These are phyloP conservation scores for Chenopodium berlandieri DNA, from an alignment of 148 eudicot genomes.

Conservation along the genomic window DNA sequence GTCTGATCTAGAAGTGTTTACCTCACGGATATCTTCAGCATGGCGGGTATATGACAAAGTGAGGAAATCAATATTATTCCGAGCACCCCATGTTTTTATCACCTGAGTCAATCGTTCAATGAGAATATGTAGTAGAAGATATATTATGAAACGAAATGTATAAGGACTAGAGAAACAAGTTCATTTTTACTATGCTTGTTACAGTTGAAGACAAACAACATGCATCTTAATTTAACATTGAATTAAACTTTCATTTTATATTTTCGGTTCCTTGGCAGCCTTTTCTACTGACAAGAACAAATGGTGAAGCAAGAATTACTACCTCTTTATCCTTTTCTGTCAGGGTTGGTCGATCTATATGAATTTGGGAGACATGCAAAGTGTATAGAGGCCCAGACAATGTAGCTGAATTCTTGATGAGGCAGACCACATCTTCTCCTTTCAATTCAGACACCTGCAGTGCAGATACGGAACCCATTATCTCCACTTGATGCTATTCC, in stretches of 20 bases:
- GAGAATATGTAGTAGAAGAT: background rate
- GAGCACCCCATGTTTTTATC: constrained; percentile 81
- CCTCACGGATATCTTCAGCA: constrained; percentile 92
- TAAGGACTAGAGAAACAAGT: background rate
- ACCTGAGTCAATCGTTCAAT: constrained; percentile 40
- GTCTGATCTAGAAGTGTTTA: constrained; percentile 29
- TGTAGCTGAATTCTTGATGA: constrained; percentile 77
- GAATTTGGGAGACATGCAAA: constrained; percentile 81
- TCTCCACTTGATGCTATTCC: background rate
- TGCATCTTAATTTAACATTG: background rate
- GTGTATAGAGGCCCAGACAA: constrained; percentile 76
- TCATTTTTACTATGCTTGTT: background rate
- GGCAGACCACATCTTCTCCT: constrained; percentile 76
- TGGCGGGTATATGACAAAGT: constrained; percentile 81
- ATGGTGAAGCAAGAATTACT: constrained; percentile 18
- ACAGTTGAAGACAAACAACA: background rate
- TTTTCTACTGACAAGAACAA: background rate
- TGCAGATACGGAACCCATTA: background rate
- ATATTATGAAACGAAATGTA: background rate
- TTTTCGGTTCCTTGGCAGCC: background rate
- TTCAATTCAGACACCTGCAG: constrained; percentile 68
- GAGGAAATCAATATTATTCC: constrained; percentile 84
- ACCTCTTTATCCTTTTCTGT: constrained; percentile 85
- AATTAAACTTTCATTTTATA: background rate
- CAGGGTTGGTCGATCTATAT: constrained; percentile 79